Percentiles rank a stretch among this genome's conserved stretches.
These are phyloP conservation scores for Hortaea werneckii DNA, from an alignment of 2,329 filamentous ascomycete species.

Conservation along the genomic window DNA sequence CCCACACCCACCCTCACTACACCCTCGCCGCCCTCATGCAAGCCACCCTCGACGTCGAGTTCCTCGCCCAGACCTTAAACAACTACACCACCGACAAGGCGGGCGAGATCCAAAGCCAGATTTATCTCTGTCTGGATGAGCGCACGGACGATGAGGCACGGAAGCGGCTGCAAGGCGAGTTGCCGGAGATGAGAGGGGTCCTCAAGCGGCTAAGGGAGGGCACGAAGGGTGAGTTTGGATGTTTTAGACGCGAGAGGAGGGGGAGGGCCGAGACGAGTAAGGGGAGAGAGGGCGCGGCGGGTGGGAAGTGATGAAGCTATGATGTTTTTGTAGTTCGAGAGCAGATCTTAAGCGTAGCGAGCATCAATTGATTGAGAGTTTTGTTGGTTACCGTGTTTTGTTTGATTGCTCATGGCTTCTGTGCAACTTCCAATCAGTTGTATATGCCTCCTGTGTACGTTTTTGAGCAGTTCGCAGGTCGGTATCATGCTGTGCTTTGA, in stretches of 20 bases:
- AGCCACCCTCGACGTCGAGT: conserved; percentile 93
- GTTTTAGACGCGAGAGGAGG: conserved; percentile 17
- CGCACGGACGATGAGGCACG: conserved; percentile 83
- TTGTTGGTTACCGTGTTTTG: too few species aligned
- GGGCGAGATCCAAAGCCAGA: conserved; percentile 71
- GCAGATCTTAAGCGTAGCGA: too few species aligned
- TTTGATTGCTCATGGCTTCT: too few species aligned
- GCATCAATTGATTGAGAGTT: too few species aligned
- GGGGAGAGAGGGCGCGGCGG: neutral
- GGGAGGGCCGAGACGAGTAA: neutral
- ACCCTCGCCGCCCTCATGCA: conserved; percentile 81
- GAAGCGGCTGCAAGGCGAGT: conserved; percentile 67
- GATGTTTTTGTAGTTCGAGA: too few species aligned
- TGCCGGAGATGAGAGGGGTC: conserved; percentile 79
- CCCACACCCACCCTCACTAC: conserved; percentile 46
- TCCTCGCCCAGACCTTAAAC: conserved; percentile 84
- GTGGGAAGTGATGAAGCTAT: too few species aligned
- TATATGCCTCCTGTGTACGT: too few species aligned
- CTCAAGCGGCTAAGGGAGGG: conserved; percentile 75
- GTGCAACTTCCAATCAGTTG: too few species aligned
- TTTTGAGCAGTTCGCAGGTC: too few species aligned
- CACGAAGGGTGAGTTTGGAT: conserved; percentile 67
- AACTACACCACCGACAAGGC: conserved; percentile 81
- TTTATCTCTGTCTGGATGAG: conserved; percentile 83
- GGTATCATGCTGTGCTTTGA: too few species aligned